phyloP scores from a whole-genome alignment of 1,284 basidiomycete species.

The Schizopora paradoxa region DNA sequence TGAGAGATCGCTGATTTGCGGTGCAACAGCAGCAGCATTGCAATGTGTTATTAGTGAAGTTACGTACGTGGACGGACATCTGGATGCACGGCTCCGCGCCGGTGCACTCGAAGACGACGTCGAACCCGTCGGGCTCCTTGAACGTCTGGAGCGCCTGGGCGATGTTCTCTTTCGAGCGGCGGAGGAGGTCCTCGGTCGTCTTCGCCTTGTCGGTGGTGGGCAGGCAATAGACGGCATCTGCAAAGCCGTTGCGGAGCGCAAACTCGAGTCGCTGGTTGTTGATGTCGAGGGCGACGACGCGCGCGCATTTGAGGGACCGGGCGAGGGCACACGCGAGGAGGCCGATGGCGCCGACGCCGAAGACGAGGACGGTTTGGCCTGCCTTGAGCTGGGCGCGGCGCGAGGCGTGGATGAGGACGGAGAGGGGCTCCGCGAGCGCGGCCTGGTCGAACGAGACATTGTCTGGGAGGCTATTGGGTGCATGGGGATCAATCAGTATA shows the following conservation, averaged over 20 bases:
- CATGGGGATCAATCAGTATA: no score
- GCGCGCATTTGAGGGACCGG: conserved; percentile 62
- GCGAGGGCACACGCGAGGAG: conserved; percentile 81
- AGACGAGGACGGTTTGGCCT: conserved; percentile 75
- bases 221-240: conserved; percentile 65
- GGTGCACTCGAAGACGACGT: conserved; percentile 92
- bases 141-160: conserved; percentile 51
- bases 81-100: conserved; percentile 90
- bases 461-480: conserved; percentile 77
- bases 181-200: conserved; percentile 60
- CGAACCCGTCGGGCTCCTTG: conserved; percentile 73
- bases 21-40: conserved; percentile 16
- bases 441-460: conserved; percentile 72
- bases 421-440: conserved; percentile 87
- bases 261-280: conserved; percentile 78
- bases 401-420: conserved; percentile 56
- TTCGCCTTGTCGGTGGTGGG: conserved; percentile 44
- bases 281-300: conserved; percentile 80
- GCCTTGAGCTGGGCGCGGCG: conserved; percentile 35
- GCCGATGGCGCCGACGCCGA: conserved; percentile 90
- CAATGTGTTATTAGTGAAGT: conserved; percentile 17
- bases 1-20: conserved; percentile 3
- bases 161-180: conserved; percentile 58
- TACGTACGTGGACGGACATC: conserved; percentile 76
- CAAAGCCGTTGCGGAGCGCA: conserved; percentile 70